Conservation (phyloP, 257 asterid genomes). For the Marsdenia floribunda region DNA sequence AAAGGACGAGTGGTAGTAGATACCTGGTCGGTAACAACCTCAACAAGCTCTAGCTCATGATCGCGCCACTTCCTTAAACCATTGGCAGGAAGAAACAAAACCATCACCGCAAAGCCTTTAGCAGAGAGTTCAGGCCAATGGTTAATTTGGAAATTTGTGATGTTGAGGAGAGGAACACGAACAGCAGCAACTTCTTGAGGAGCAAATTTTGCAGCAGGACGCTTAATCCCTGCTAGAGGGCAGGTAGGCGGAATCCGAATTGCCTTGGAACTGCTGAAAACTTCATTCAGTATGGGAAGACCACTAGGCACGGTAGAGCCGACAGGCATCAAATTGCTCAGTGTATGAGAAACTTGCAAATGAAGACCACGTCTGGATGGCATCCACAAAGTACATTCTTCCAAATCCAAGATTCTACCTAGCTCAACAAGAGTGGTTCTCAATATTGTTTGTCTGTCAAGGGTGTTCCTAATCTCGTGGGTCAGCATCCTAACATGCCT, state of each 20-base stretch:
- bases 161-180: constrained; percentile 65
- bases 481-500: constrained; percentile 80
- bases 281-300: constrained; percentile 48
- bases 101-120: constrained; percentile 69
- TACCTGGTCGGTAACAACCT: constrained; percentile 83
- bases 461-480: constrained; percentile 76
- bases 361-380: constrained; percentile 54
- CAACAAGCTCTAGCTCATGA: constrained; percentile 74
- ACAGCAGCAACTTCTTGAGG: constrained; percentile 65
- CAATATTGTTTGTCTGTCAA: constrained; percentile 65
- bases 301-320: constrained; percentile 55
- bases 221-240: constrained; percentile 54
- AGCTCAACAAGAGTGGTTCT: constrained; percentile 71
- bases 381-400: constrained; percentile 83
- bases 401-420: constrained; percentile 60
- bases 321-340: constrained; percentile 47
- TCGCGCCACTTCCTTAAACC: constrained; percentile 68
- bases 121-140: constrained; percentile 56
- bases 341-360: constrained; percentile 57
- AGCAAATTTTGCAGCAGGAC: constrained; percentile 35
- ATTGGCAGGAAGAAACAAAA: constrained; percentile 47
- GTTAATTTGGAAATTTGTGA: constrained; percentile 54
- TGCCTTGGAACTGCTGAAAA: constrained; percentile 52
- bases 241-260: constrained; percentile 53
- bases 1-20: constrained; percentile 8